Evolutionary conservation across 2,329 filamentous ascomycete species (phyloP).

Genomic region (Magnaporthales sp.): DNA sequence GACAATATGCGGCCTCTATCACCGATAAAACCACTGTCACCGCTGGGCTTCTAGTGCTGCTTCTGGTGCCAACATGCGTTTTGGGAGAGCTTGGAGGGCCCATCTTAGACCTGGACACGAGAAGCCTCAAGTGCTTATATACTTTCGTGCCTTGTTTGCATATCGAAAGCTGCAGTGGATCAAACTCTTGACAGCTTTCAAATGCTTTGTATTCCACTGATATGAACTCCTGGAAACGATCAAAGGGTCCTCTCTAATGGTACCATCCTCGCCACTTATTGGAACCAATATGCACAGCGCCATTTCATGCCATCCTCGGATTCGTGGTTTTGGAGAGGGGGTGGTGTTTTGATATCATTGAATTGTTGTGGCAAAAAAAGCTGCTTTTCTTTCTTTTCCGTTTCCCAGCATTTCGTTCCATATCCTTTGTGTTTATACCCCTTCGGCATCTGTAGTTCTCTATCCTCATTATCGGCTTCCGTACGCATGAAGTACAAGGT

Average conservation of each 20-base stretch:
- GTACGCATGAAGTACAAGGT: constrained; percentile 5
- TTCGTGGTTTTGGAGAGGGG: background rate
- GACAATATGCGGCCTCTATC: constrained; percentile 48
- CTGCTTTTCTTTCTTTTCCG: constrained; percentile 7
- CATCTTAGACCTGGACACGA: background rate
- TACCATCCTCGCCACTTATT: background rate
- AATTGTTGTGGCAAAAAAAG: background rate
- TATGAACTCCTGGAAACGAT: background rate
- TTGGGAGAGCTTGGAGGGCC: background rate
- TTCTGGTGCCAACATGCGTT: background rate
- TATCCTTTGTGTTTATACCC: constrained; percentile 3
- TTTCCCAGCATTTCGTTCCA: background rate
- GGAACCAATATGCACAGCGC: background rate
- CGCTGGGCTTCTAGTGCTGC: constrained; percentile 41
- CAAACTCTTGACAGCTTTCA: background rate
- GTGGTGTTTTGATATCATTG: constrained; percentile 5
- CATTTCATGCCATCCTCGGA: background rate
- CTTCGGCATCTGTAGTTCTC: constrained; percentile 5
- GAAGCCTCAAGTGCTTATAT: background rate
- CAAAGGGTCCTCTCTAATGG: background rate
- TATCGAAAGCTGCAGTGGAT: background rate
- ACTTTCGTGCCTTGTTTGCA: background rate
- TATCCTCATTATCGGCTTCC: constrained; percentile 3
- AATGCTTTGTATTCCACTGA: background rate
- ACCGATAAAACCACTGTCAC: constrained; percentile 58